Evolutionary conservation across 352 stramenopile species (phyloP).

Genomic region (Phytopythium helicoides): DNA sequence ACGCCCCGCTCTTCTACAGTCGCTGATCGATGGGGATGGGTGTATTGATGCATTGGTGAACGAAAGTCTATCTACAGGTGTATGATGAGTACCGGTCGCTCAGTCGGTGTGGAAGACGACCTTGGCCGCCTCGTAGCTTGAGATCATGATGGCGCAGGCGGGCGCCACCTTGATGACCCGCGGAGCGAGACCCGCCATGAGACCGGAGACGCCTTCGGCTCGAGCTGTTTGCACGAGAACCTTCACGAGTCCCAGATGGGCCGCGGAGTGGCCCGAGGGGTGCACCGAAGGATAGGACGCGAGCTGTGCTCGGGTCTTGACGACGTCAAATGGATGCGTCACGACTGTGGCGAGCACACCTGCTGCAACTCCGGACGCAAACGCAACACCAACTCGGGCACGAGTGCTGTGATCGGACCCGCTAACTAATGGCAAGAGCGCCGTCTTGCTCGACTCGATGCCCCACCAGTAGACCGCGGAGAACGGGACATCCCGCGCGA

Average conservation of each 20-base stretch:
- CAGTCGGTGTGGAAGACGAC: slow-evolving; percentile 42
- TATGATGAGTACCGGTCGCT: background rate
- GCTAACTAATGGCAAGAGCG: slow-evolving; percentile 30
- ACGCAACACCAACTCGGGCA: slow-evolving; percentile 53
- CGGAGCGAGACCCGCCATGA: slow-evolving; percentile 48
- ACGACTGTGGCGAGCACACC: slow-evolving; percentile 84
- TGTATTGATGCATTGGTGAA: no score
- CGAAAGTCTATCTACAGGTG: no score
- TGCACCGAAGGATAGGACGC: slow-evolving; percentile 40
- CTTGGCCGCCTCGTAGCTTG: slow-evolving; percentile 69
- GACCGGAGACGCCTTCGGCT: slow-evolving; percentile 33
- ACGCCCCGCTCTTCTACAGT: no score
- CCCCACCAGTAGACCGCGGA: slow-evolving; percentile 92
- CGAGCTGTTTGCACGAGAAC: slow-evolving; percentile 52
- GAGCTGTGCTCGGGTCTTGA: slow-evolving; percentile 91
- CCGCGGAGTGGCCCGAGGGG: background rate
- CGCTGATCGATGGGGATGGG: no score
- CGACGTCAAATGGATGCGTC: slow-evolving; percentile 95
- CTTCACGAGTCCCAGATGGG: slow-evolving; percentile 23
- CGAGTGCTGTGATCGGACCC: slow-evolving; percentile 12
- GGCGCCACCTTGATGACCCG: slow-evolving; percentile 71
- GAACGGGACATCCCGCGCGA: slow-evolving; percentile 95
- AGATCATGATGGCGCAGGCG: slow-evolving; percentile 81
- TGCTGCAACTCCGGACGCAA: slow-evolving; percentile 79
- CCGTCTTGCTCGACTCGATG: slow-evolving; percentile 84